Base-by-base conservation (phyloP, 257 asterid species). In the Capsicum pubescens region DNA sequence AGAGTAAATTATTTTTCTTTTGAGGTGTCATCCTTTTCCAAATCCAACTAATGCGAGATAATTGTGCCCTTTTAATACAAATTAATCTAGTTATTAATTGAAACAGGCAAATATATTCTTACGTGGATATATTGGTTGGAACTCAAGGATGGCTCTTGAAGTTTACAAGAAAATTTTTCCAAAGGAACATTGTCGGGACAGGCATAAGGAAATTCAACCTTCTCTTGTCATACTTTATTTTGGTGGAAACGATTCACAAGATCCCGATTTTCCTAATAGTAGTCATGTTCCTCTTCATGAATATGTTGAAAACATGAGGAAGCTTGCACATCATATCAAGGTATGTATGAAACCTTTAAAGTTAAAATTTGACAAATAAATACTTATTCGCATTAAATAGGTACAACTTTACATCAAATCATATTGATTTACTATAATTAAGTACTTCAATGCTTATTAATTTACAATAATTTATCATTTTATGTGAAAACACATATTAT, bases 201-300 rank as follows among this genome's bases (percentile, higher is more conserved):
- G 5, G 5, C 42, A 39, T 4, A 39, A 39, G 42, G 90, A 82
- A 63, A 86, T 90, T 81, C 94, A 95, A 61, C 98, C 97, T 76
- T 88, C 93, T 52, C 87, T 95, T 52, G 97, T 95, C 61, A 87
- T 95, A 35, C 92, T 93, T 61, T 95, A 94, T 87, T 94, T 94
- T 74, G 99, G 98, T 67, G 99, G 99, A n/a, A 95, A 95, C 86
- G 99, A 95, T 90, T 89, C 98, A 60, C 44, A 82, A 85, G 85
- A 80, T 9, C 94, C 97, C 86, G 93, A 94, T 81, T 93, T 94
- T 5, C 88, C 92, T 66, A 97, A 97, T 74, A 80, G 87, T 21
- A 78, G 90, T 82, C 94, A 93, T 87, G 98, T 95, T 42, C 99
- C 99, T 84, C 89, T 95, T 60, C 88, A 85, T 7, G 99, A 94